Evolutionary conservation across 345 rosid species (phyloP).

Genomic region (Carallia pectinifolia): DNA sequence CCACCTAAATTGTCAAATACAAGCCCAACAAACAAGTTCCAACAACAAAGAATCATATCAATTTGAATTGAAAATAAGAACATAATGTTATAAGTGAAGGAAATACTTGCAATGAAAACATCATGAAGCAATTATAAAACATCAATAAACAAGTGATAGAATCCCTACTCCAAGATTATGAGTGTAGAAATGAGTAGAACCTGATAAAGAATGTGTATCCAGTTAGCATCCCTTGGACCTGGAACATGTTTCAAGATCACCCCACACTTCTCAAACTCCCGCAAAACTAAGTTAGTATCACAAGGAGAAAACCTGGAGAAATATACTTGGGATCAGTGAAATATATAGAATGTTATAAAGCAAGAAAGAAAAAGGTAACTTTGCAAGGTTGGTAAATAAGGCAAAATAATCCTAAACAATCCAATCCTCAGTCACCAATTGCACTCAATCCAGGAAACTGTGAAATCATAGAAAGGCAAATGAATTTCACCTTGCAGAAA

Average conservation of each 20-base stretch:
- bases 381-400: constrained; percentile 1
- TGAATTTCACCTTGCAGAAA: too few relatives aligned
- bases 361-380: neutral
- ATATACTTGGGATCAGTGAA: constrained; percentile 9
- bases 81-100: neutral
- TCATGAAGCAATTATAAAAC: neutral
- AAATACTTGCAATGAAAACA: neutral
- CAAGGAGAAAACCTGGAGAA: constrained; percentile 71
- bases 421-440: neutral
- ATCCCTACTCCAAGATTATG: neutral
- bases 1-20: neutral
- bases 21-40: neutral
- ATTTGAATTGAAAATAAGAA: constrained; percentile 8
- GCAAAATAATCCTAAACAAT: neutral
- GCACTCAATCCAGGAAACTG: neutral
- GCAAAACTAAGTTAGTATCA: constrained; percentile 84
- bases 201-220: constrained; percentile 95
- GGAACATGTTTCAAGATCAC: constrained; percentile 88
- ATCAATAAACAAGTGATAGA: neutral
- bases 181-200: constrained; percentile 35
- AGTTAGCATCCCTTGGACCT: constrained; percentile 94
- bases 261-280: constrained; percentile 95
- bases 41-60: neutral
- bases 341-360: neutral
- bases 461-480: too few relatives aligned